Conservation (phyloP, 2,329 filamentous ascomycete species). For the Aureobasidium sp. region DNA sequence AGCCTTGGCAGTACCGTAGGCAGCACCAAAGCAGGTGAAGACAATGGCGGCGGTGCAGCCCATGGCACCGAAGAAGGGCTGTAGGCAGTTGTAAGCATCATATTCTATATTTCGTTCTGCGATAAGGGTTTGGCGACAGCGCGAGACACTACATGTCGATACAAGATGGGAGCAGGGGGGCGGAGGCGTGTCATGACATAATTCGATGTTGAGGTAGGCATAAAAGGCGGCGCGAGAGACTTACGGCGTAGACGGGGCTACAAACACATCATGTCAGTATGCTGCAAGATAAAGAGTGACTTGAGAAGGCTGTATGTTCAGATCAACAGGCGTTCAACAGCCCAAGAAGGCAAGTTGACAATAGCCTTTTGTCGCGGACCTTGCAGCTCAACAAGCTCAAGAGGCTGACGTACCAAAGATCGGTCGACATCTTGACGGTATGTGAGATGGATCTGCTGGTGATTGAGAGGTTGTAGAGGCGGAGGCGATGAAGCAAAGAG, state of each 20-base stretch:
- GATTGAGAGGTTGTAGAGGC: not conserved
- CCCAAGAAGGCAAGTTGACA: constrained; percentile 16
- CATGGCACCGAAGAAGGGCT: constrained; percentile 96
- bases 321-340: constrained; percentile 16
- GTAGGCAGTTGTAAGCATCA: constrained; percentile 26
- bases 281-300: not conserved
- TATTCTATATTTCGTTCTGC: not conserved
- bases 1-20: constrained; percentile 98
- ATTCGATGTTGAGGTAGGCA: not conserved
- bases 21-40: constrained; percentile 93
- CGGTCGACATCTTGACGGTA: constrained; percentile 61
- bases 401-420: constrained; percentile 65
- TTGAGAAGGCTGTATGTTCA: constrained; percentile 10
- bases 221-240: constrained; percentile 41
- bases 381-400: constrained; percentile 14
- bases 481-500: constrained; percentile 12
- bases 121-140: not conserved
- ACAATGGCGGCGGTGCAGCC: constrained; percentile 92
- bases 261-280: constrained; percentile 39
- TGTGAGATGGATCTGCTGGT: constrained; percentile 7
- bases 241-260: constrained; percentile 98
- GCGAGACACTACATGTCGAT: not conserved
- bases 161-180: constrained; percentile 7
- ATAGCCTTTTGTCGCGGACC: constrained; percentile 14
- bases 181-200: constrained; percentile 4